These are phyloP conservation scores for Phenoliferia sp. DNA, from an alignment of 1,284 basidiomycete species.

Conservation along the genomic window DNA sequence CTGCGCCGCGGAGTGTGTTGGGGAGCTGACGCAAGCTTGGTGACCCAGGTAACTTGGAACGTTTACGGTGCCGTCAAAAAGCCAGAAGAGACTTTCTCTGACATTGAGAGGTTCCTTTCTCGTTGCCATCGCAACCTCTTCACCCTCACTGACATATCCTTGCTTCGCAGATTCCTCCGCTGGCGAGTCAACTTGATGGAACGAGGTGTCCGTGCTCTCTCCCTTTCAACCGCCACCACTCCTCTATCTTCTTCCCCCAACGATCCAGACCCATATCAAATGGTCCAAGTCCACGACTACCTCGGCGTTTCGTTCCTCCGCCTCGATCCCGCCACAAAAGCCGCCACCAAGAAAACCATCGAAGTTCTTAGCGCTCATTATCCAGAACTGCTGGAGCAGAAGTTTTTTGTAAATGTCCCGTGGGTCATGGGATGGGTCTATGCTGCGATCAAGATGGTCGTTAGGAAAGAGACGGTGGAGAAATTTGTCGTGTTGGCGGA, in stretches of 20 bases:
- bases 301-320: constrained; percentile 16
- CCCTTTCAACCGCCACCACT: not conserved
- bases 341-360: constrained; percentile 11
- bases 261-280: constrained; percentile 7
- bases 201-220: constrained; percentile 7
- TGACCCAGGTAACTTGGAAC: constrained; percentile 11
- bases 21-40: too few relatives aligned
- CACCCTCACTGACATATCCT: not conserved
- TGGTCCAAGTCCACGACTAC: constrained; percentile 21
- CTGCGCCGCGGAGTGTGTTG: too few relatives aligned
- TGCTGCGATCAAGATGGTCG: not conserved
- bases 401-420: constrained; percentile 18
- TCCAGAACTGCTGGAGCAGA: constrained; percentile 19
- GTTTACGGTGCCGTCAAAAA: constrained; percentile 13
- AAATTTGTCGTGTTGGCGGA: not conserved
- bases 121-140: not conserved
- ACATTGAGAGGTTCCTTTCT: not conserved
- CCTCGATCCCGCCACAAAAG: constrained; percentile 14
- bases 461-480: not conserved
- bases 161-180: constrained; percentile 9
- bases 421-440: constrained; percentile 21
- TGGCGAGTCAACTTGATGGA: constrained; percentile 25
- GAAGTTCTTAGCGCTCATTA: constrained; percentile 19
- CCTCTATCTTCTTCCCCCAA: not conserved
- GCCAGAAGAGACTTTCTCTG: not conserved